Evolutionary conservation across 345 rosid genomes (phyloP).

Genomic region (Aegle marmelos): DNA sequence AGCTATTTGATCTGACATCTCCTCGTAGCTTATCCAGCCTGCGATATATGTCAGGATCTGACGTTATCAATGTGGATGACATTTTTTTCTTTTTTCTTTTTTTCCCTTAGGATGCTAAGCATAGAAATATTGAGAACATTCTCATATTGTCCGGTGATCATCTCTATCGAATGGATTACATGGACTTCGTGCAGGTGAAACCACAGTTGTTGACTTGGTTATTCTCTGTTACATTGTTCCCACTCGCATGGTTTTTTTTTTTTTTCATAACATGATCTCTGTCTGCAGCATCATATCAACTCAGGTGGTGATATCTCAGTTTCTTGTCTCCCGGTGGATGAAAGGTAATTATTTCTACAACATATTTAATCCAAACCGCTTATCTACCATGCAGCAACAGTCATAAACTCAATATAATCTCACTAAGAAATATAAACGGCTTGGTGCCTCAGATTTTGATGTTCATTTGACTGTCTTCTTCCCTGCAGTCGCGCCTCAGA

Average conservation of each 20-base stretch:
- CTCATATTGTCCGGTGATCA: slow-evolving; percentile 87
- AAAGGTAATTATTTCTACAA: slow-evolving; percentile 38
- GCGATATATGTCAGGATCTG: background rate
- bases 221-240: slow-evolving; percentile 1
- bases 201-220: background rate
- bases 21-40: background rate
- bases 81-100: no score
- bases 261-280: background rate
- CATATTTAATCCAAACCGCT: background rate
- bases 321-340: slow-evolving; percentile 81
- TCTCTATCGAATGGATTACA: slow-evolving; percentile 77
- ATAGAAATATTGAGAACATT: slow-evolving; percentile 70
- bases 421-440: no score
- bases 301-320: slow-evolving; percentile 77
- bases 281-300: slow-evolving; percentile 73
- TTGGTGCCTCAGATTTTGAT: slow-evolving; percentile 66
- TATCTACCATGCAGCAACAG: background rate
- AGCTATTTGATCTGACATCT: background rate
- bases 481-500: slow-evolving; percentile 71
- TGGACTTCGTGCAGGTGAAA: slow-evolving; percentile 70
- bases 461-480: no score
- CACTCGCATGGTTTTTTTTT: background rate
- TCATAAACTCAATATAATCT: background rate
- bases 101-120: slow-evolving; percentile 51
- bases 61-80: slow-evolving; percentile 13